These are phyloP conservation scores for Xanthoparmelia taractica DNA, from an alignment of 495 filamentous ascomycete species.

Conservation along the genomic window DNA sequence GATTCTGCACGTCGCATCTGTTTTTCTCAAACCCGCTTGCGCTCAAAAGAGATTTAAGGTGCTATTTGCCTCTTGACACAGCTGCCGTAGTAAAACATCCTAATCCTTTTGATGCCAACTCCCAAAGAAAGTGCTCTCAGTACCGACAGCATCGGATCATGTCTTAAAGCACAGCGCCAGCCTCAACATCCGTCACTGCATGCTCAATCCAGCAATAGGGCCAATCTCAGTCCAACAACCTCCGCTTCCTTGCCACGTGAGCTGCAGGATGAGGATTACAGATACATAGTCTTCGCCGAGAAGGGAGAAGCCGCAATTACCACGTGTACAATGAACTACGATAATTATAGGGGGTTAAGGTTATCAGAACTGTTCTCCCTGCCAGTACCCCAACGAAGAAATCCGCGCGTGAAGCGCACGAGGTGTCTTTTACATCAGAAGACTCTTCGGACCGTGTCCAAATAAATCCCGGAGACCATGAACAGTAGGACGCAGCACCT, in stretches of 20 bases:
- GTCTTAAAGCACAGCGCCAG: not conserved
- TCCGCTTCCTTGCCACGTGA: not conserved
- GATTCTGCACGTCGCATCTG: not conserved
- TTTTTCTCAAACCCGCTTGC: not conserved
- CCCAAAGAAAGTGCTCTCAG: not conserved
- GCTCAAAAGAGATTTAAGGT: not conserved
- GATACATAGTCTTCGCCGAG: not conserved
- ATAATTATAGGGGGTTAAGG: not conserved
- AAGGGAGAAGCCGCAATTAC: not conserved
- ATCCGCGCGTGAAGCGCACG: not conserved
- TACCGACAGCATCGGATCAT: not conserved
- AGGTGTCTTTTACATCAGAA: not conserved
- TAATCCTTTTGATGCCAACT: not conserved
- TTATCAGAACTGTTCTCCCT: not conserved
- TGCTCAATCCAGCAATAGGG: no score
- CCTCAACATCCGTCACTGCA: not conserved
- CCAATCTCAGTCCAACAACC: not conserved
- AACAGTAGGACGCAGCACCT: not conserved
- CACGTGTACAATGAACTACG: not conserved
- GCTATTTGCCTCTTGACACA: not conserved
- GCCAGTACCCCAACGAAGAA: not conserved
- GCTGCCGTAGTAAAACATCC: not conserved
- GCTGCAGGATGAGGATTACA: not conserved
- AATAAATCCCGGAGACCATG: not conserved
- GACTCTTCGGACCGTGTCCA: not conserved